Percentiles rank a stretch among this genome's conserved stretches.
Conservation (phyloP, 1,284 basidiomycete species). For the Puccinia triticina region DNA sequence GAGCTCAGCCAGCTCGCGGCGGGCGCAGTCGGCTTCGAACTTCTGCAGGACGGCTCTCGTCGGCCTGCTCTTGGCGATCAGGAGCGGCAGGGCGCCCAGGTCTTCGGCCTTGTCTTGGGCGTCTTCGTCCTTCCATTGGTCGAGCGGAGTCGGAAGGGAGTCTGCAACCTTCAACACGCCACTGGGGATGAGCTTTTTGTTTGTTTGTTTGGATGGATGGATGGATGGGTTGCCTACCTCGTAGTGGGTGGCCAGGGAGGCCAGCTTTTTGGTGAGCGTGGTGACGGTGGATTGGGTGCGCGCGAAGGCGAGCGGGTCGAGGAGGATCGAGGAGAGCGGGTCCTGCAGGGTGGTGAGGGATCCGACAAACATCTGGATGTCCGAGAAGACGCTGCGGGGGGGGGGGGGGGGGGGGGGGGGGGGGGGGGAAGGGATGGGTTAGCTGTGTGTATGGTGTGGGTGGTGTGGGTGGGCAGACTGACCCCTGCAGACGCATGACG, state of each 20-base stretch:
- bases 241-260: constrained; percentile 25
- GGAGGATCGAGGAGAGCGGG: constrained; percentile 29
- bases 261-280: constrained; percentile 45
- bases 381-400: constrained; percentile 38
- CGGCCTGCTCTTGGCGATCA: constrained; percentile 51
- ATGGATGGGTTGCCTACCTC: not conserved
- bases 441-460: not conserved
- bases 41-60: constrained; percentile 30
- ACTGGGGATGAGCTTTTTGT: not conserved
- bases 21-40: constrained; percentile 38
- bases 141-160: constrained; percentile 18
- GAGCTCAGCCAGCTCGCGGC: constrained; percentile 15
- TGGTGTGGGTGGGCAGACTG: not conserved
- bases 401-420: not conserved
- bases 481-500: constrained; percentile 50
- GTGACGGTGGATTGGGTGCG: constrained; percentile 48
- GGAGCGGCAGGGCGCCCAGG: constrained; percentile 34
- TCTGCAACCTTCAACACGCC: constrained; percentile 20
- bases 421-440: not conserved
- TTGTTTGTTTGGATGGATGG: not conserved
- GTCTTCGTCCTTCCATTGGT: constrained; percentile 44
- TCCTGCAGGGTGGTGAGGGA: constrained; percentile 49
- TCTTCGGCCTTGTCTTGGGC: constrained; percentile 43
- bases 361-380: constrained; percentile 49
- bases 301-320: constrained; percentile 42